Percentiles rank a stretch among this genome's conserved stretches.
Conservation (phyloP, 441 rosid species). For the Populus hybrid region DNA sequence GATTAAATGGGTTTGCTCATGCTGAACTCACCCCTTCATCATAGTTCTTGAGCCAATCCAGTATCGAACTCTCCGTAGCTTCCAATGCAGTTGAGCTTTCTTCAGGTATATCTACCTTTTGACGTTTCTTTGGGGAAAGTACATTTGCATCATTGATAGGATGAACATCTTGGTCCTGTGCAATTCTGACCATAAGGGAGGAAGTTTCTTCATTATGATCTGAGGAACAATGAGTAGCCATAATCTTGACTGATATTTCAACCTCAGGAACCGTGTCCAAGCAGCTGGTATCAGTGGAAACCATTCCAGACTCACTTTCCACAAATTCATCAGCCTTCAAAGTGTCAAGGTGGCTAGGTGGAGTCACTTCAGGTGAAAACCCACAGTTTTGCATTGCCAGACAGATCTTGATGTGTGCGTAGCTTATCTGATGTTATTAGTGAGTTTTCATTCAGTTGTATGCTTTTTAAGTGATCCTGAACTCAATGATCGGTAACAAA, state of each 20-base stretch:
- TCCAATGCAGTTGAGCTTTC: constrained; percentile 16
- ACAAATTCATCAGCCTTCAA: constrained; percentile 8
- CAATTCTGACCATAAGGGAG: background rate
- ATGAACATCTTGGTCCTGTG: constrained; percentile 2
- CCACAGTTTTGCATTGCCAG: constrained; percentile 32
- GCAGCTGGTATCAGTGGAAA: background rate
- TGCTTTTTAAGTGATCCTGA: background rate
- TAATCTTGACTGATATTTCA: background rate
- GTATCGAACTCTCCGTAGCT: constrained; percentile 32
- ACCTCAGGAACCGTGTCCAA: background rate
- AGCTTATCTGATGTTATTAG: constrained; percentile 36
- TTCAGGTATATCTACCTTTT: constrained; percentile 22
- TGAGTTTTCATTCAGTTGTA: background rate
- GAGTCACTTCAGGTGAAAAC: constrained; percentile 20
- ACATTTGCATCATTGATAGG: background rate
- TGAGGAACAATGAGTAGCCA: background rate
- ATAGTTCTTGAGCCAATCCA: constrained; percentile 31
- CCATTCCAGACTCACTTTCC: constrained; percentile 10
- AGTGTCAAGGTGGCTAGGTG: background rate
- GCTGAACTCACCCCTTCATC: constrained; percentile 43
- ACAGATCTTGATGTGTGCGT: constrained; percentile 38
- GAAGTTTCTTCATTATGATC: constrained; percentile 6
- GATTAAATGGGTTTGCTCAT: background rate
- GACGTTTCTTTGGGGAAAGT: constrained; percentile 31
- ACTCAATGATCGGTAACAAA: background rate